Percentiles rank a stretch among this genome's conserved stretches.
Evolutionary conservation across 768 basidiomycete genomes (phyloP).

Genomic region (Lentinula raphanica): DNA sequence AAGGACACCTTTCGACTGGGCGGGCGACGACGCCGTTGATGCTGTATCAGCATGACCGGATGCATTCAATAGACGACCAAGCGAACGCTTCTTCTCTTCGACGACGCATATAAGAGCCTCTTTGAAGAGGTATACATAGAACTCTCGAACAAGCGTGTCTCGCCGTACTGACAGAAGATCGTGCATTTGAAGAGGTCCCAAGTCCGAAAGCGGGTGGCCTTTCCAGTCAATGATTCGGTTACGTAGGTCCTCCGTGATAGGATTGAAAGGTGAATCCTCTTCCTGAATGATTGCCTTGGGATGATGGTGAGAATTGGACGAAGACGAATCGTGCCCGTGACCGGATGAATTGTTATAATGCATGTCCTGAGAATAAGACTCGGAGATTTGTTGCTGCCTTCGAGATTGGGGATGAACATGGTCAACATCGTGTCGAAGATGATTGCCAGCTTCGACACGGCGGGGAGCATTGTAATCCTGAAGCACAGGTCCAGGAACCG

Average conservation of each 20-base stretch:
- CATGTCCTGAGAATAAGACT: conserved; percentile 9
- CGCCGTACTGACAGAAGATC: conserved; percentile 86
- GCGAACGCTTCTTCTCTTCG: conserved; percentile 86
- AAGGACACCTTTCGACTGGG: conserved; percentile 62
- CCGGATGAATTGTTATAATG: conserved; percentile 15
- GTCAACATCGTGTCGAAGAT: conserved; percentile 11
- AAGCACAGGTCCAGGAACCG: conserved; percentile 50
- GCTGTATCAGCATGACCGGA: conserved; percentile 49
- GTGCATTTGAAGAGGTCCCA: conserved; percentile 88
- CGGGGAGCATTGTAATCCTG: conserved; percentile 38
- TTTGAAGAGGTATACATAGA: conserved; percentile 94
- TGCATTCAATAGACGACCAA: conserved; percentile 67
- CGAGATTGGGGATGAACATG: conserved; percentile 18
- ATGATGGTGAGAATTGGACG: conserved; percentile 15
- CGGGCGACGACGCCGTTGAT: conserved; percentile 30
- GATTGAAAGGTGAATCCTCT: conserved; percentile 72
- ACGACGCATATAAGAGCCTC: conserved; percentile 98
- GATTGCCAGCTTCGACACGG: conserved; percentile 20
- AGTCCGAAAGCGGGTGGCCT: conserved; percentile 83
- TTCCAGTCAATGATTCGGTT: conserved; percentile 95
- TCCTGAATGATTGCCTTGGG: conserved; percentile 38
- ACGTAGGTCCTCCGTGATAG: conserved; percentile 84
- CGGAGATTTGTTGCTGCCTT: conserved; percentile 24
- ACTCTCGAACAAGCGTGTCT: conserved; percentile 86
- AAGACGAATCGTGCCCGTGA: conserved; percentile 20